Evolutionary conservation across 768 basidiomycete genomes (phyloP).

Genomic region (Hericium coralloides): DNA sequence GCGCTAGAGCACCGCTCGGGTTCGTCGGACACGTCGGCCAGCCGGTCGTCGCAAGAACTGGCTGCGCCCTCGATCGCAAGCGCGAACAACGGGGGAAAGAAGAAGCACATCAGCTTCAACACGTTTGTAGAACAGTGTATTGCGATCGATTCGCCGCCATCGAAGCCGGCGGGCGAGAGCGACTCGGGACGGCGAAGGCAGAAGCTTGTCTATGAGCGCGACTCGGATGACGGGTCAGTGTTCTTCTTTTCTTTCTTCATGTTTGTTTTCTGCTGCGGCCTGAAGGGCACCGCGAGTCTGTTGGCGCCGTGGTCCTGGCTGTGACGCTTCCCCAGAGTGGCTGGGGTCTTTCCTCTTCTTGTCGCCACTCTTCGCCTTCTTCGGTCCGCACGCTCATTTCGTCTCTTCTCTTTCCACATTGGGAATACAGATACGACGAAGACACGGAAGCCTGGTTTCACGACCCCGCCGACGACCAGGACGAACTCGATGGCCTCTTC

Average conservation of each 20-base stretch:
- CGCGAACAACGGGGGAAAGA: slow-evolving; percentile 36
- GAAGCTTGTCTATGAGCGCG: background rate
- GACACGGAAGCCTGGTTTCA: slow-evolving; percentile 47
- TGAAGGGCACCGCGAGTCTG: no score
- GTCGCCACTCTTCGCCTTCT: slow-evolving; percentile 8
- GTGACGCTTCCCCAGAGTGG: no score
- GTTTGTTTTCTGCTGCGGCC: no score
- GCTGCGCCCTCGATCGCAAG: slow-evolving; percentile 12
- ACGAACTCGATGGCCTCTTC: slow-evolving; percentile 19
- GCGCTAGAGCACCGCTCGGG: slow-evolving; percentile 10
- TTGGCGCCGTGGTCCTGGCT: no score
- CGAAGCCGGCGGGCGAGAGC: slow-evolving; percentile 16
- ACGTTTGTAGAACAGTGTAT: slow-evolving; percentile 97
- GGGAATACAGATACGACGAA: slow-evolving; percentile 48
- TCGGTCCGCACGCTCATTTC: background rate
- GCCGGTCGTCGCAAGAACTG: slow-evolving; percentile 23
- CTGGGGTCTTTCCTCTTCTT: no score
- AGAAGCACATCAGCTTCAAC: slow-evolving; percentile 94
- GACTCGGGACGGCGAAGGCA: slow-evolving; percentile 1
- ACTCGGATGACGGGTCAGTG: slow-evolving; percentile 58
- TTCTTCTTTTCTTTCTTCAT: background rate
- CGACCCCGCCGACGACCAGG: slow-evolving; percentile 38
- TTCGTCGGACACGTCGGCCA: slow-evolving; percentile 22
- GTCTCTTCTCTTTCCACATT: background rate
- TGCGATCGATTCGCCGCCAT: slow-evolving; percentile 67